Evolutionary conservation across 108 stramenopile genomes (phyloP).

Genomic region (Cyclostephanos invisitatus): DNA sequence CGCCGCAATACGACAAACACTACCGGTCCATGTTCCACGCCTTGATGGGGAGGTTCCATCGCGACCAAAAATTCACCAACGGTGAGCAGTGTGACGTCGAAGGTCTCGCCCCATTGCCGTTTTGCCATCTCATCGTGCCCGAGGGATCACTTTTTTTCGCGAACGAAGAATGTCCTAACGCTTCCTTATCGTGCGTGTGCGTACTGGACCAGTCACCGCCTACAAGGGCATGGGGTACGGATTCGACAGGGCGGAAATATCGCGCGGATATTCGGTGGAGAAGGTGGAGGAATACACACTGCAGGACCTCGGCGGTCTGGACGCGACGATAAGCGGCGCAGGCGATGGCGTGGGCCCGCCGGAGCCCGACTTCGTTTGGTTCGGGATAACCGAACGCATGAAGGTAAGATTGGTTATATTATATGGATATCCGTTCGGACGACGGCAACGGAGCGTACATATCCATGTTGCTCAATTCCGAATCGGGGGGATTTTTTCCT

Average conservation of each 20-base stretch:
- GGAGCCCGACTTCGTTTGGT: slow-evolving; percentile 48
- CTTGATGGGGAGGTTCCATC: slow-evolving; percentile 46
- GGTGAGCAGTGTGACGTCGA: neutral
- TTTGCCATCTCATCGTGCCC: neutral
- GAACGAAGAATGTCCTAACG: neutral
- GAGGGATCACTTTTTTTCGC: neutral
- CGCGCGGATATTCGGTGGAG: slow-evolving; percentile 41
- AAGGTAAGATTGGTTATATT: neutral
- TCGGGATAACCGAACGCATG: slow-evolving; percentile 51
- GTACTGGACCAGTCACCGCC: slow-evolving; percentile 30
- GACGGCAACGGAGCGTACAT: no score
- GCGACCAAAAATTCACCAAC: slow-evolving; percentile 24
- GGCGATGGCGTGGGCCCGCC: slow-evolving; percentile 35
- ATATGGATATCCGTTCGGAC: no score
- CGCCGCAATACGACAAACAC: slow-evolving; percentile 45
- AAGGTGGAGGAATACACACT: slow-evolving; percentile 44
- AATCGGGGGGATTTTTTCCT: neutral
- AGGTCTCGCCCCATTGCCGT: neutral
- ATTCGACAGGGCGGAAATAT: slow-evolving; percentile 30
- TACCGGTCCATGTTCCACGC: slow-evolving; percentile 47
- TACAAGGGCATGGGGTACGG: slow-evolving; percentile 47
- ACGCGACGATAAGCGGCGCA: slow-evolving; percentile 32
- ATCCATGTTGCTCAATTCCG: no score
- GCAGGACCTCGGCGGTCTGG: slow-evolving; percentile 44
- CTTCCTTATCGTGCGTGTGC: neutral